Evolutionary conservation across 495 filamentous ascomycete species (phyloP).

Genomic region (Apodospora peruviana): DNA sequence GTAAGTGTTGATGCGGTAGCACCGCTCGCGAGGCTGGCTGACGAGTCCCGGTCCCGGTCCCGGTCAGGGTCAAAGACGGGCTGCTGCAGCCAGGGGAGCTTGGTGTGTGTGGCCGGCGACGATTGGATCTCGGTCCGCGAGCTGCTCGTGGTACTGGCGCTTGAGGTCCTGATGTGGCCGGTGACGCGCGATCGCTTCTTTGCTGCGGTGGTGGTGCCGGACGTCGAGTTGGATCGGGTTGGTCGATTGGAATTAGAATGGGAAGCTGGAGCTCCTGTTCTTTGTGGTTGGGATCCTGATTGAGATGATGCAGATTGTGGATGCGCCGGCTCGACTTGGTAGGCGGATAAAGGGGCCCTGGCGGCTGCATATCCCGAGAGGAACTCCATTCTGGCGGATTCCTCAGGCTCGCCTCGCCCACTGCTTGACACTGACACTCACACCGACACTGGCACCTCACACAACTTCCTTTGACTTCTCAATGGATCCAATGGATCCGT

Average conservation of each 20-base stretch:
- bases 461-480: too few species aligned
- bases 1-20: neutral
- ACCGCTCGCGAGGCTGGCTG: neutral
- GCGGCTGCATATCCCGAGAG: conserved; percentile 28
- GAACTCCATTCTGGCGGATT: conserved; percentile 26
- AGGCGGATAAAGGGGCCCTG: conserved; percentile 30
- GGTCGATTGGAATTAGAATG: conserved; percentile 25
- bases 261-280: too few species aligned
- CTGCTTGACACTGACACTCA: too few species aligned
- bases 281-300: too few species aligned
- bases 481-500: too few species aligned
- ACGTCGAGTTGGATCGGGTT: conserved; percentile 31
- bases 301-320: conserved; percentile 9
- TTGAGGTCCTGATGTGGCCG: conserved; percentile 24
- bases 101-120: neutral
- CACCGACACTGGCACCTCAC: too few species aligned
- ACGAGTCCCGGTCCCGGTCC: conserved; percentile 6
- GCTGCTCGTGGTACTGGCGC: conserved; percentile 29
- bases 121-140: conserved; percentile 16
- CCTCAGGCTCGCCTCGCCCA: too few species aligned
- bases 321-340: conserved; percentile 27
- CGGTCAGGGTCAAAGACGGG: conserved; percentile 9
- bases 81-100: conserved; percentile 14
- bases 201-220: conserved; percentile 11
- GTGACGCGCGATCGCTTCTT: conserved; percentile 26